Base-by-base conservation (phyloP, 768 basidiomycete genomes). In the Hortiboletus flavorubellus region DNA sequence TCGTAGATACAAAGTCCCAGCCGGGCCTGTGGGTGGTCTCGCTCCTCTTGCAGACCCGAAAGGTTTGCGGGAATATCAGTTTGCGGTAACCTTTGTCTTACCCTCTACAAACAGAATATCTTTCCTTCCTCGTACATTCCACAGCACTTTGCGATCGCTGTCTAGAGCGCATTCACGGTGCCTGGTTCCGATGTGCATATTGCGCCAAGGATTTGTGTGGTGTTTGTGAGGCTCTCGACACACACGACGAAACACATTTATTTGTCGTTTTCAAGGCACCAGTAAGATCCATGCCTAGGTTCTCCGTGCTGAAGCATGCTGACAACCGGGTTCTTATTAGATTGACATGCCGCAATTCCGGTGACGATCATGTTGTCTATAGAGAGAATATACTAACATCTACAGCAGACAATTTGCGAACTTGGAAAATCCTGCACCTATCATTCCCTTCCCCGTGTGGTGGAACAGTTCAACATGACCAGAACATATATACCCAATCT, bases 161-260 rank as follows among this genome's bases (percentile, higher is more conserved):
- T 68, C 83, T 93, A 77, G 80, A 78, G 26, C 80, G 78, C 47
- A 95, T 97, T 51, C 73, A 77, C n/a, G 95, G 95, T 15, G 82
- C 84, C 61, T 98, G 95, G 95, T 89, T 86, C 72, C 82, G 89
- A 61, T 98, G 95, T 64, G 92, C 84, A 5, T 91, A 93, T 65
- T 97, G 94, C 65, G 79, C 80, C 7, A 85, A 82, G 61, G 95
- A 98, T 67, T 74, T 96, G n/a, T 97, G 95, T 72, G 84, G 84
- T 40, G 79, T 79, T 31, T 96, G 94, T 63, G 89, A 94, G 69
- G 78, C 74, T 44, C 73, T 89, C 29, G 92, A 92, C 64, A 87
- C 87, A 43, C 94, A 97, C 65, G 82, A 94, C 61, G 77, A 82
- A 55, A 84, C 82, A 1, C 94, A 96, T 65, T 72, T 92, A 41